phyloP scores from a whole-genome alignment of 208 protist genomes.

The Naegleria lovaniensis region DNA sequence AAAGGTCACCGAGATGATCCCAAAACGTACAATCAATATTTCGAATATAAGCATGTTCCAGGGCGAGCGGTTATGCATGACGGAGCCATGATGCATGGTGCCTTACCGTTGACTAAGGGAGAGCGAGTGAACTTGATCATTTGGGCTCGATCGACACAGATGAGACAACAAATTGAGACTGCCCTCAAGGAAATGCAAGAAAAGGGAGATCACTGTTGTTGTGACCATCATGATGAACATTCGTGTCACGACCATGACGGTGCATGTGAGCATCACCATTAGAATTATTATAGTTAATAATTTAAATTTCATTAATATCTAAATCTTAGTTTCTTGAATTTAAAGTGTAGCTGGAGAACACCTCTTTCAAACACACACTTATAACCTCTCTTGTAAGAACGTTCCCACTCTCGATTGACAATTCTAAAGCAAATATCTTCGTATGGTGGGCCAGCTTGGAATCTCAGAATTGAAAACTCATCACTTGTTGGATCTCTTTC shows the following conservation, averaged over 20 bases:
- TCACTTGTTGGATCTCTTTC: constrained; percentile 63
- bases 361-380: constrained; percentile 88
- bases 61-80: constrained; percentile 31
- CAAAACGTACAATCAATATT: not conserved
- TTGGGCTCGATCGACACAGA: constrained; percentile 34
- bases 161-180: not conserved
- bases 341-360: constrained; percentile 73
- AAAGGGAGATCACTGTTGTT: not conserved
- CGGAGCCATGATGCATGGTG: constrained; percentile 34
- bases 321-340: constrained; percentile 62
- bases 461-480: constrained; percentile 80
- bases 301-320: not conserved
- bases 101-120: constrained; percentile 29
- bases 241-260: not conserved
- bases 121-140: constrained; percentile 41
- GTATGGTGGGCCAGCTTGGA: constrained; percentile 93
- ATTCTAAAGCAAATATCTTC: constrained; percentile 96
- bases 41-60: not conserved
- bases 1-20: constrained; percentile 9
- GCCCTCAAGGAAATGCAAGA: not conserved
- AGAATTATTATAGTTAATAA: not conserved
- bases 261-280: not conserved
- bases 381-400: constrained; percentile 77
- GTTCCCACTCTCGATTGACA: constrained; percentile 90
- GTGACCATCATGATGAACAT: not conserved